Evolutionary conservation across 345 rosid species (phyloP).

Genomic region (Linum trigynum): DNA sequence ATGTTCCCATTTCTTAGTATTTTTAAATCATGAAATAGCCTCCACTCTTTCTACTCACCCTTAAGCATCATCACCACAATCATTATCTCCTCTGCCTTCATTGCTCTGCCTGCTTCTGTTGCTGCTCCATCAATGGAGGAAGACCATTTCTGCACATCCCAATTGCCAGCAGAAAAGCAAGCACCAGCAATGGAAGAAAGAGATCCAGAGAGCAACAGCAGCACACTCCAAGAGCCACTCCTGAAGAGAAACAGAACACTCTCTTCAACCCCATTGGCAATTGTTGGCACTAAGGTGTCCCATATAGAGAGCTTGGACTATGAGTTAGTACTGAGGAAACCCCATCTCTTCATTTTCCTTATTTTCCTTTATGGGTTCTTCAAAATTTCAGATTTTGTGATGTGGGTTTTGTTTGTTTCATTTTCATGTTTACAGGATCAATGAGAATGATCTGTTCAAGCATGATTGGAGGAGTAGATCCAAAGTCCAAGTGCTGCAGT

Average conservation of each 20-base stretch:
- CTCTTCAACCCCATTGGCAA: constrained; percentile 69
- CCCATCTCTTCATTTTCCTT: background rate
- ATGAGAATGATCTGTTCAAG: constrained; percentile 86
- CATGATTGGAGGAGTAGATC: constrained; percentile 97
- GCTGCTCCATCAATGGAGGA: background rate
- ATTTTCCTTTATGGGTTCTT: background rate
- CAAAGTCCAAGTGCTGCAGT: constrained; percentile 66
- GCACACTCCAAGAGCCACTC: constrained; percentile 48
- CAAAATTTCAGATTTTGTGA: background rate
- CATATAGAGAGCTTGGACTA: constrained; percentile 85
- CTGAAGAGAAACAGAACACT: constrained; percentile 64
- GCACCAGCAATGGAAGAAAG: constrained; percentile 32
- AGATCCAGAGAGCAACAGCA: constrained; percentile 53
- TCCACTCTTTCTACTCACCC: background rate
- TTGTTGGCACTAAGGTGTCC: constrained; percentile 80
- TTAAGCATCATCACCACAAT: background rate
- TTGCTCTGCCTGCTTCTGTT: too few species aligned
- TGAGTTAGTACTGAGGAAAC: constrained; percentile 36
- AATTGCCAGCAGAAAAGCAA: background rate
- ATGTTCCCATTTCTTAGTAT: background rate
- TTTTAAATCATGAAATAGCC: background rate
- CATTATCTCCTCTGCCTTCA: background rate
- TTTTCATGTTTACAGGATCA: constrained; percentile 36
- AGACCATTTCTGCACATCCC: background rate
- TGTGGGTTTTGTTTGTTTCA: constrained; percentile 11